Percentiles rank a stretch among this genome's conserved stretches.
These are phyloP conservation scores for Fusarium praegraminearum DNA, from an alignment of 2,329 filamentous ascomycete genomes.

Conservation along the genomic window DNA sequence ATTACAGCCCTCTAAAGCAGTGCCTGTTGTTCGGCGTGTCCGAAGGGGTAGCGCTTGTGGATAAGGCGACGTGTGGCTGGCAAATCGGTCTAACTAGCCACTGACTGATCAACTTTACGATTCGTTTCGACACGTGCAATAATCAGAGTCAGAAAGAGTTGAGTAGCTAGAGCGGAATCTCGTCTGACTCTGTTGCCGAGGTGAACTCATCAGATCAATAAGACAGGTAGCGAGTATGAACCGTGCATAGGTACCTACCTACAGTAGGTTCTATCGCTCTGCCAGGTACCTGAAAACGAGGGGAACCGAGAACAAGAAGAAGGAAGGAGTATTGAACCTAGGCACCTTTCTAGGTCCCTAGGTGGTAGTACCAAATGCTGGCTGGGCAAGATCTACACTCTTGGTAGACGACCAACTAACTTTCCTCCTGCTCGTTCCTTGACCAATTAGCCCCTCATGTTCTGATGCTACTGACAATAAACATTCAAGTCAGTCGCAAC, in stretches of 20 bases:
- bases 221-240: background rate
- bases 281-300: background rate
- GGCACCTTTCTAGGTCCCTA: too few species aligned
- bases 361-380: background rate
- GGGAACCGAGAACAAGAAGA: background rate
- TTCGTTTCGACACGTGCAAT: slow-evolving; percentile 25
- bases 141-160: background rate
- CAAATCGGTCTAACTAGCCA: slow-evolving; percentile 21
- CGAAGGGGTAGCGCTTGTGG: slow-evolving; percentile 40
- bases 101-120: slow-evolving; percentile 21
- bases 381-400: slow-evolving; percentile 16
- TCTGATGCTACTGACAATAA: slow-evolving; percentile 5
- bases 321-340: background rate
- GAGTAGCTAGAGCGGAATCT: background rate
- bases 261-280: too few species aligned
- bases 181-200: slow-evolving; percentile 4
- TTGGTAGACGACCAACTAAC: slow-evolving; percentile 1
- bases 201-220: background rate
- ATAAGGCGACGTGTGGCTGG: slow-evolving; percentile 34
- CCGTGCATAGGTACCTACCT: background rate
- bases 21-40: slow-evolving; percentile 31
- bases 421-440: slow-evolving; percentile 9
- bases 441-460: slow-evolving; percentile 11
- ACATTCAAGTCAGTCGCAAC: background rate
- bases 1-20: background rate